Evolutionary conservation across 345 rosid species (phyloP), one percentile per base, ranked within the genome.

Genomic region (Anastatica hierochuntica): DNA sequence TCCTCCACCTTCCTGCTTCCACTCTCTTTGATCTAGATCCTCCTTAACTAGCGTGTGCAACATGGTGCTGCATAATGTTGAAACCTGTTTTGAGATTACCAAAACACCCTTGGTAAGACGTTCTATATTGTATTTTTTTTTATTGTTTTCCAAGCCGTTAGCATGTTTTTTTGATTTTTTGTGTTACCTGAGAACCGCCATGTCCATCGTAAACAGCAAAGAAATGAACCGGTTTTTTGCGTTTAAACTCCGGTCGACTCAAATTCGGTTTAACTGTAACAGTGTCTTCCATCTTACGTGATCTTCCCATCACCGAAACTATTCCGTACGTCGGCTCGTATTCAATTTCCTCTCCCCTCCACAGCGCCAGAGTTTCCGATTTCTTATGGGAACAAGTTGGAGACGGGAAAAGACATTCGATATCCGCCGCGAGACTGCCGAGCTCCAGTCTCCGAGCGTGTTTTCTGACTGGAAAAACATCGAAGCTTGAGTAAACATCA

Each of bases 141-240:
- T n/a, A n/a, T n/a, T 24, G 14, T 10, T 49, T 10, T 4, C 11
- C 27, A 14, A 14, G 14, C 3, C 0, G n/a, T 38, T 40, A 21
- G n/a, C n/a, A n/a, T n/a, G n/a, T n/a, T n/a, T n/a, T n/a, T n/a
- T n/a, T n/a, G n/a, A n/a, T n/a, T n/a, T n/a, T n/a, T n/a, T n/a
- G n/a, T n/a, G n/a, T n/a, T 64, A 75, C 77, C 58, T 83, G 82
- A 68, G 81, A 11, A 30, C 95, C 94, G 16, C 94, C 95, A 15
- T 85, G 95, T 8, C 97, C 97, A 56, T 89, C 97, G 64, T 66
- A 89, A 8, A 89, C 87, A 30, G 70, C 90, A 56, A 85, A 83
- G 81, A 73, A 83, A 73, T 89, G 95, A 58, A 81, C 73, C 18
- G 97, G 81, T 8, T 14, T 52, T 38, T 39, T 0, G 29, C 55